phyloP scores from a whole-genome alignment of 2,329 filamentous ascomycete species.

The Hymenoscyphus fraxineus region DNA sequence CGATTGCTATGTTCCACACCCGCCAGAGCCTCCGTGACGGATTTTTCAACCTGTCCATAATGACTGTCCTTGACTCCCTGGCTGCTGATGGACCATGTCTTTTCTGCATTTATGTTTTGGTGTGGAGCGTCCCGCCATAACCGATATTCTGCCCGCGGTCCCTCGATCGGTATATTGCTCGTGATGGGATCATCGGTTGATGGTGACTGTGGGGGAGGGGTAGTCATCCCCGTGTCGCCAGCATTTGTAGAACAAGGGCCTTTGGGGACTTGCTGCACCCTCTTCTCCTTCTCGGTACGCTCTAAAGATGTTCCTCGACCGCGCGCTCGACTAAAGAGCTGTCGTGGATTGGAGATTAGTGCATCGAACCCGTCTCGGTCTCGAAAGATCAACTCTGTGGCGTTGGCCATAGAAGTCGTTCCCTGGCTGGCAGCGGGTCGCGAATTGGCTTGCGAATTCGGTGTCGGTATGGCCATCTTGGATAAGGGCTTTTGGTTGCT shows the following conservation, averaged over 20 bases:
- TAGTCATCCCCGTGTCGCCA: slow-evolving; percentile 35
- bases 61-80: slow-evolving; percentile 49
- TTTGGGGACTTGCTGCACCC: slow-evolving; percentile 34
- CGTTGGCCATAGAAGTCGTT: slow-evolving; percentile 16
- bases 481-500: slow-evolving; percentile 7
- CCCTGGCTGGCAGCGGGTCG: slow-evolving; percentile 18
- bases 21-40: slow-evolving; percentile 58
- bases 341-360: slow-evolving; percentile 37
- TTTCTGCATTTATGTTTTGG: slow-evolving; percentile 41
- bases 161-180: slow-evolving; percentile 31
- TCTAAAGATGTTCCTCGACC: slow-evolving; percentile 41
- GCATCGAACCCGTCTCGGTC: slow-evolving; percentile 37
- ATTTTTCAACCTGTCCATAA: slow-evolving; percentile 59
- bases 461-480: slow-evolving; percentile 21
- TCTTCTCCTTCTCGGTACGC: slow-evolving; percentile 41
- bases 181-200: slow-evolving; percentile 23
- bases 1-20: slow-evolving; percentile 60
- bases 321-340: slow-evolving; percentile 32
- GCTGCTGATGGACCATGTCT: slow-evolving; percentile 62
- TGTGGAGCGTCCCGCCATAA: slow-evolving; percentile 33
- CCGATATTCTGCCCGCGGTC: slow-evolving; percentile 32
- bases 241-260: slow-evolving; percentile 31
- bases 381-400: slow-evolving; percentile 19
- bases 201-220: slow-evolving; percentile 20
- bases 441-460: slow-evolving; percentile 12